phyloP scores from a whole-genome alignment of 352 stramenopile genomes.

The Pythium aquatile region DNA sequence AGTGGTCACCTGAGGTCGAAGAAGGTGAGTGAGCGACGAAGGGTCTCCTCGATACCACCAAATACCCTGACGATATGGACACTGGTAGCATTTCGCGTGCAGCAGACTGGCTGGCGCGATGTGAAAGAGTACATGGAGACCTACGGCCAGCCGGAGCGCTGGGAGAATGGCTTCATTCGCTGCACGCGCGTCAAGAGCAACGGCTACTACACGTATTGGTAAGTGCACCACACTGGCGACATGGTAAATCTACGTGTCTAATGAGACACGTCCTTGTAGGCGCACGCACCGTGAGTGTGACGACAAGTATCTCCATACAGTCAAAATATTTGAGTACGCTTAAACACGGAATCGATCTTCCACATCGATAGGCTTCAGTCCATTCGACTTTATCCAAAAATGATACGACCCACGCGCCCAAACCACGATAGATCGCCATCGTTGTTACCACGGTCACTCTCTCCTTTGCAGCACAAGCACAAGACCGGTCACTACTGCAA shows the following conservation, averaged over 20 bases:
- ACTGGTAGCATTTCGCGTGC: constrained; percentile 58
- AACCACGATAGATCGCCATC: constrained; percentile 13
- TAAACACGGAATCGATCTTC: constrained; percentile 11
- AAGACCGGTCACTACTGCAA: constrained; percentile 21
- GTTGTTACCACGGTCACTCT: background rate
- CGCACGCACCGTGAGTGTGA: constrained; percentile 69
- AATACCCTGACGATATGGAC: no score
- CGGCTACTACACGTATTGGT: constrained; percentile 85
- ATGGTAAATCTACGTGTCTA: background rate
- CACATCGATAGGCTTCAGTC: background rate
- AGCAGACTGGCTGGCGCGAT: constrained; percentile 71
- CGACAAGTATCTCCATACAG: constrained; percentile 77
- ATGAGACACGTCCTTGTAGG: constrained; percentile 22
- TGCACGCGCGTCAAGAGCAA: constrained; percentile 83
- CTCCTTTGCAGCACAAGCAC: constrained; percentile 24
- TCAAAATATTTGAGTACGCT: constrained; percentile 79
- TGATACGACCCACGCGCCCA: constrained; percentile 13
- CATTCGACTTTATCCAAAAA: constrained; percentile 16
- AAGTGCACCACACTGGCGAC: background rate
- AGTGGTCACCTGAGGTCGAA: constrained; percentile 67
- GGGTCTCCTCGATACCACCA: no score
- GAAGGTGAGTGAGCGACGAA: constrained; percentile 34
- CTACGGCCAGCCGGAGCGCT: constrained; percentile 70
- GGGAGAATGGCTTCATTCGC: constrained; percentile 71
- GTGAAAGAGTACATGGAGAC: constrained; percentile 82